Base-by-base conservation (phyloP, 1,284 basidiomycete genomes). In the Heterobasidion annosum region DNA sequence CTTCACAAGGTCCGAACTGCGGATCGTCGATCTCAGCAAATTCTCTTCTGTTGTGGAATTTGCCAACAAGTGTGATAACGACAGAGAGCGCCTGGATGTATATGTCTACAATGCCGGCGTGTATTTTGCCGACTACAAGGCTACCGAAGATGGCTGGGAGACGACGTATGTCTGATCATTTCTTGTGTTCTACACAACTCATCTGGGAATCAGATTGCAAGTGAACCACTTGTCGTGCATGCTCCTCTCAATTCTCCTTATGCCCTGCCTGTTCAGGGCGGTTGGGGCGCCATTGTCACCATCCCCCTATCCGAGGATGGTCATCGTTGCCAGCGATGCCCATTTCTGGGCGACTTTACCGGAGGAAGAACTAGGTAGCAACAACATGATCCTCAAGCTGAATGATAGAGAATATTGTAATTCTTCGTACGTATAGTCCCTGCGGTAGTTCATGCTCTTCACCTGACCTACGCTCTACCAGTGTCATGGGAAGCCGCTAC, bases 181-280 rank as follows among this genome's bases (percentile, higher is more conserved):
- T 7, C 18, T 16, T 34, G 15, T n/a, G 5, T 9, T 10, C 42
- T 40, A 0, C 18, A 15, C 10, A n/a, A 40, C 37, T n/a, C 37
- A 10, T n/a, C n/a, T n/a, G 25, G 25, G 25, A 25, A 25, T n/a
- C 54, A 78, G 75, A 3, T 56, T 76, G 0, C 73, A 78, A 61
- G 68, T 74, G 9, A 76, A 77, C 57, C 61, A 70, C 56, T 58
- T 79, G 1, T 66, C 73, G 1, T 64, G 66, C 3, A 59, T 70
- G 1, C 62, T 79, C 1, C 61, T 76, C 6, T 66, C 68, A 0
- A 52, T 78, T 12, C 67, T 69, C 13, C 65, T 79, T 7, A 62
- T 79, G 3, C 77, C 78, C 1, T 63, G 59, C 15, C 65, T 78
- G 60, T 19, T 70, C 3, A 61, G 67, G 33, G 73, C 77, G 0